These are phyloP conservation scores for Seiridium unicorne DNA, from an alignment of 2,329 filamentous ascomycete species.

Conservation along the genomic window DNA sequence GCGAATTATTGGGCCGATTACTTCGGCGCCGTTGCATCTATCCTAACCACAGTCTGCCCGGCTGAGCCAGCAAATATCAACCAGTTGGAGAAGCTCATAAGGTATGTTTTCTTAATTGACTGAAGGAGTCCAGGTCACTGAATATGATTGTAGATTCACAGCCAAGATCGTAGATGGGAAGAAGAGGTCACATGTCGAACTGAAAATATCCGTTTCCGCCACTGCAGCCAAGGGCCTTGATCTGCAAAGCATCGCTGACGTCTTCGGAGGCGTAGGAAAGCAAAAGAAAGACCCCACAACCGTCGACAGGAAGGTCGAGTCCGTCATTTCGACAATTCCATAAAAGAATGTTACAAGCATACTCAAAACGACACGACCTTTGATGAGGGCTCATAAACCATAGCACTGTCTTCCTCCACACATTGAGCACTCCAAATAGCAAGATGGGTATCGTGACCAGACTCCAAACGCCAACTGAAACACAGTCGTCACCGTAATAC, in stretches of 20 bases:
- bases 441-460: conserved; percentile 1
- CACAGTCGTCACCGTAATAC: not conserved
- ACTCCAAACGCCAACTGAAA: not conserved
- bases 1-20: conserved; percentile 54
- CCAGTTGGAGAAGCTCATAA: conserved; percentile 33
- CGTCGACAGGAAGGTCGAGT: conserved; percentile 21
- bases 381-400: too few relatives aligned
- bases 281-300: conserved; percentile 13
- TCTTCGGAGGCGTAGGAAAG: conserved; percentile 25
- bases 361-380: too few relatives aligned
- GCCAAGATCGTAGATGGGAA: conserved; percentile 16
- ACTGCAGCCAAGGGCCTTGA: conserved; percentile 16
- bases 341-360: too few relatives aligned
- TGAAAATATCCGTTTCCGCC: conserved; percentile 20
- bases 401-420: not conserved
- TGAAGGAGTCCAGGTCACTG: not conserved
- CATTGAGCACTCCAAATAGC: not conserved
- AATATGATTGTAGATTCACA: conserved; percentile 15
- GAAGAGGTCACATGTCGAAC: conserved; percentile 26
- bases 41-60: conserved; percentile 41
- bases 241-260: conserved; percentile 16
- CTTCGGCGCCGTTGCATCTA: conserved; percentile 44
- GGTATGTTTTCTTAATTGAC: conserved; percentile 31
- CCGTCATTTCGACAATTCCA: not conserved
- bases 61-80: conserved; percentile 34